Evolutionary conservation across 2,329 filamentous ascomycete species (phyloP).

Genomic region (Arthrobotrys sinensis): DNA sequence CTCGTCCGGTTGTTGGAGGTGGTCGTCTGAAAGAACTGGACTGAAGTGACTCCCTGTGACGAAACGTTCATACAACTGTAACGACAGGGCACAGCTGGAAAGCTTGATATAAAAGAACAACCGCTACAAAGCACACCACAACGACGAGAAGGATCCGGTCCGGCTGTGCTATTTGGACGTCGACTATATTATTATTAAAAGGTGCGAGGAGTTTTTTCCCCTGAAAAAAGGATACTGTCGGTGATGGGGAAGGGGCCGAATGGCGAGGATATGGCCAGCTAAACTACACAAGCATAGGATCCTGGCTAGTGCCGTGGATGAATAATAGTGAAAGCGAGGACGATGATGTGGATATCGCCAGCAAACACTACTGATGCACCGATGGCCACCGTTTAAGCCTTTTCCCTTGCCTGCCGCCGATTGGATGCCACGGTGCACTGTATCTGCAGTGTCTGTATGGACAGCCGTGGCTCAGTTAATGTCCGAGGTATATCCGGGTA

Average conservation of each 20-base stretch:
- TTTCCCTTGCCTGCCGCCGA: slow-evolving; percentile 25
- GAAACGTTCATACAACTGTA: slow-evolving; percentile 41
- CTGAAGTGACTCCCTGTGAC: slow-evolving; percentile 60
- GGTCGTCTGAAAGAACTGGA: slow-evolving; percentile 56
- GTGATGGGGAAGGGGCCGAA: slow-evolving; percentile 21
- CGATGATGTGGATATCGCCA: slow-evolving; percentile 60
- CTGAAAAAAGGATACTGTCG: slow-evolving; percentile 16
- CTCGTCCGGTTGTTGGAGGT: slow-evolving; percentile 40
- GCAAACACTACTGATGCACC: slow-evolving; percentile 50
- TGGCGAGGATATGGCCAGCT: slow-evolving; percentile 41
- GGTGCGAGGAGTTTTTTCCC: slow-evolving; percentile 14
- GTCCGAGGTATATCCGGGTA: slow-evolving; percentile 42
- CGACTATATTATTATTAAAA: slow-evolving; percentile 21
- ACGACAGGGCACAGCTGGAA: slow-evolving; percentile 39
- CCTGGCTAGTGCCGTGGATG: slow-evolving; percentile 47
- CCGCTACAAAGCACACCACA: slow-evolving; percentile 33
- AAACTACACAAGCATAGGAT: slow-evolving; percentile 43
- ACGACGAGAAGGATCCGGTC: slow-evolving; percentile 48
- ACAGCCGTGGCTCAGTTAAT: slow-evolving; percentile 44
- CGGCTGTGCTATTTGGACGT: slow-evolving; percentile 29
- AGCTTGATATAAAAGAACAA: slow-evolving; percentile 40
- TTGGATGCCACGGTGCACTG: slow-evolving; percentile 38
- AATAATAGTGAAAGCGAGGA: slow-evolving; percentile 52
- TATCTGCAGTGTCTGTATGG: slow-evolving; percentile 9
- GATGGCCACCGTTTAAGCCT: slow-evolving; percentile 39